Percentiles rank a stretch among this genome's conserved stretches.
These are phyloP conservation scores for Nevesoporus exiguus DNA, from an alignment of 768 basidiomycete species.

Conservation along the genomic window DNA sequence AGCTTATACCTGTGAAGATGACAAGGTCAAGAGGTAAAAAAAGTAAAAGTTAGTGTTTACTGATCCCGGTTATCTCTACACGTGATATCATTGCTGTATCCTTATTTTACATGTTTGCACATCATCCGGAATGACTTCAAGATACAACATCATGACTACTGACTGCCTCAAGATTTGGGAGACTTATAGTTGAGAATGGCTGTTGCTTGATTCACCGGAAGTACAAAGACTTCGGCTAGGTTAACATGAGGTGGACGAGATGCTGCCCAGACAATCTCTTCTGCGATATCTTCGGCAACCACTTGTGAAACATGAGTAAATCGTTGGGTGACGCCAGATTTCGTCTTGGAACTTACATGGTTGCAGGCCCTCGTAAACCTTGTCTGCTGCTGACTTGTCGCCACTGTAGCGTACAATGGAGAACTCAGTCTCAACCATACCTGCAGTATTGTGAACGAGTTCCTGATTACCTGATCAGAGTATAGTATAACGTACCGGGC, in stretches of 20 bases:
- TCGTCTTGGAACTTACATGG: conserved; percentile 56
- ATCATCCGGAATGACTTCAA: not conserved
- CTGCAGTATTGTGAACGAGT: conserved; percentile 30
- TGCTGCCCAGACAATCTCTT: conserved; percentile 97
- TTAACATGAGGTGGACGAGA: conserved; percentile 90
- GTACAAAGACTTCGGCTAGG: conserved; percentile 74
- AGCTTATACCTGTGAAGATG: conserved; percentile 38
- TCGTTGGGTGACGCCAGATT: not conserved
- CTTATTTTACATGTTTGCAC: conserved; percentile 23
- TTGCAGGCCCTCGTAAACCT: conserved; percentile 86
- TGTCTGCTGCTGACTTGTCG: conserved; percentile 75
- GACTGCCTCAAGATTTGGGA: conserved; percentile 8
- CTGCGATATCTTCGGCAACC: conserved; percentile 83
- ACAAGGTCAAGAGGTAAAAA: conserved; percentile 58
- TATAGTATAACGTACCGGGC: conserved; percentile 54
- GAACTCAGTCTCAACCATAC: conserved; percentile 92
- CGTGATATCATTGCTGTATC: conserved; percentile 31
- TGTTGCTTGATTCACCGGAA: conserved; percentile 78
- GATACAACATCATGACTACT: not conserved
- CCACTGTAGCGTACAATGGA: conserved; percentile 88
- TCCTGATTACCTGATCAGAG: not conserved
- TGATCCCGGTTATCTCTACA: conserved; percentile 13
- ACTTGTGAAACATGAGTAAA: conserved; percentile 42
- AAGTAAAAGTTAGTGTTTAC: conserved; percentile 33
- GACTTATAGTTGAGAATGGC: conserved; percentile 60